Conservation (phyloP, 768 basidiomycete species). For the Tremella yokohamensis region DNA sequence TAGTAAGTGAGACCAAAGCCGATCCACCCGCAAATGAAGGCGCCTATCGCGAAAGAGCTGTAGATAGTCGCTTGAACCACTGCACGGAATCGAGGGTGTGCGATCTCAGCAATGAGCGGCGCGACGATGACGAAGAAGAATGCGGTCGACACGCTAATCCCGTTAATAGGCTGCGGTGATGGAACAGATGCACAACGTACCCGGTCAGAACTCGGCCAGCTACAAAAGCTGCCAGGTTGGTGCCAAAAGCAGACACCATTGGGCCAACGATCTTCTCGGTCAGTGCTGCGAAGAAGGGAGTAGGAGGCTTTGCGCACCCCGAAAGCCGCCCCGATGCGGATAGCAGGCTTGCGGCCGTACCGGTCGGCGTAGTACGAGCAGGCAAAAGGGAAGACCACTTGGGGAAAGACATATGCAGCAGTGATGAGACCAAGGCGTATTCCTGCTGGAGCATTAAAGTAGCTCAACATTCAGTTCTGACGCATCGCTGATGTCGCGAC, state of each 20-base stretch:
- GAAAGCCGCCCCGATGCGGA: background rate
- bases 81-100: constrained; percentile 15
- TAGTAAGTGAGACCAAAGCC: constrained; percentile 15
- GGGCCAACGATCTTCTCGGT: constrained; percentile 9
- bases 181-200: constrained; percentile 29
- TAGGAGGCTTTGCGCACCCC: background rate
- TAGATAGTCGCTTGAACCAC: constrained; percentile 51
- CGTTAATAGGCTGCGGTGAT: background rate
- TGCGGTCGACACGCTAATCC: background rate
- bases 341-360: background rate
- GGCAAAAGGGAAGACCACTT: constrained; percentile 1
- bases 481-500: background rate
- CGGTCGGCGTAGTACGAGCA: background rate
- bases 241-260: constrained; percentile 18
- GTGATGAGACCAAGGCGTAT: constrained; percentile 30
- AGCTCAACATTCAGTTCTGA: constrained; percentile 5
- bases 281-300: background rate
- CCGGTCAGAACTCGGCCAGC: constrained; percentile 53
- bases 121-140: constrained; percentile 56
- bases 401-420: constrained; percentile 21
- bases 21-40: constrained; percentile 13
- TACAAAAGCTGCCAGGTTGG: constrained; percentile 26
- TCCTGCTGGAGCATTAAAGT: constrained; percentile 30
- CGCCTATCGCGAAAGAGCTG: constrained; percentile 13
- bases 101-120: constrained; percentile 53